phyloP scores from a whole-genome alignment of 2,329 filamentous ascomycete species.

The Penicillium janthinellum region DNA sequence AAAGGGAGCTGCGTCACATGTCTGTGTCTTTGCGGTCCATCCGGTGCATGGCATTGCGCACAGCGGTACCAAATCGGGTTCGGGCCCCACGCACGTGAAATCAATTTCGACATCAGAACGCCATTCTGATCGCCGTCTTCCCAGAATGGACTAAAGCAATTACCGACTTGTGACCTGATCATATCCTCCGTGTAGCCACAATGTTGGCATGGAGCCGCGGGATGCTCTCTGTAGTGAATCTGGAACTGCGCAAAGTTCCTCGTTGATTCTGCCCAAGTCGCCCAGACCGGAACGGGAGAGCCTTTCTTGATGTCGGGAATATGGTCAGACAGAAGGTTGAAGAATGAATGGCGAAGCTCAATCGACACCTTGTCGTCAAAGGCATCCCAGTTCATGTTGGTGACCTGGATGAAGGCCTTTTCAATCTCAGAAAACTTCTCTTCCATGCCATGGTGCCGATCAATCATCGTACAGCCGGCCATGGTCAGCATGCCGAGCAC shows the following conservation, averaged over 20 bases:
- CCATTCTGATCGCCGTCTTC: slow-evolving; percentile 16
- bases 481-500: slow-evolving; percentile 41
- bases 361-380: slow-evolving; percentile 14
- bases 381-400: slow-evolving; percentile 35
- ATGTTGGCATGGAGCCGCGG: background rate
- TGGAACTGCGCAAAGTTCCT: slow-evolving; percentile 34
- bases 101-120: slow-evolving; percentile 22
- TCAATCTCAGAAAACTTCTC: slow-evolving; percentile 20
- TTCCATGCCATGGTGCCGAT: slow-evolving; percentile 26
- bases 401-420: slow-evolving; percentile 31
- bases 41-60: slow-evolving; percentile 7
- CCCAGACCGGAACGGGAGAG: slow-evolving; percentile 15
- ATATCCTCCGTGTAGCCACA: background rate
- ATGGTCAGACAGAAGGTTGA: slow-evolving; percentile 10
- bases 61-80: slow-evolving; percentile 5
- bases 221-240: slow-evolving; percentile 10
- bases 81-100: slow-evolving; percentile 24
- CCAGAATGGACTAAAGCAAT: background rate
- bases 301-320: slow-evolving; percentile 14
- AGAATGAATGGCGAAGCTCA: slow-evolving; percentile 25
- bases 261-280: slow-evolving; percentile 29
- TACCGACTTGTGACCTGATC: background rate
- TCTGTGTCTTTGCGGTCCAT: slow-evolving; percentile 6
- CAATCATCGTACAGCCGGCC: slow-evolving; percentile 38
- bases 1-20: slow-evolving; percentile 30